A percentile compares a stretch with the other conserved stretches of the same genome.
Evolutionary conservation across 2,329 filamentous ascomycete species (phyloP).

Genomic region (Hyphodiscus sp.): DNA sequence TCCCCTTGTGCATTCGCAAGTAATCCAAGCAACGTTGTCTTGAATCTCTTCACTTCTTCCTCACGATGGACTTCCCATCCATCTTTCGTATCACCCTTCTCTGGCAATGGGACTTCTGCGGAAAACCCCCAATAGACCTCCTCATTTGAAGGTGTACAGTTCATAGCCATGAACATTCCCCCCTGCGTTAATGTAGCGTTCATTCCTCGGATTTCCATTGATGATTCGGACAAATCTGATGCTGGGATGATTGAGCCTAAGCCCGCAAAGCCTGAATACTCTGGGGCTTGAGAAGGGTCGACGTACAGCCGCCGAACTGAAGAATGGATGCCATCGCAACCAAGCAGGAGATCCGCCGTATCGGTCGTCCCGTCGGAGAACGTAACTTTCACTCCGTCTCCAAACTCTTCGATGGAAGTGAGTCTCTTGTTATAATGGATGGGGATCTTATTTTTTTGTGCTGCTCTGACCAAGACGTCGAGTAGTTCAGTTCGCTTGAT

Average conservation of each 20-base stretch:
- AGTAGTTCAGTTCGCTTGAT: background rate
- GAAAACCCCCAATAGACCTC: slow-evolving; percentile 30
- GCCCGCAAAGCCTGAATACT: background rate
- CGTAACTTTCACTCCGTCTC: background rate
- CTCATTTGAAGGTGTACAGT: slow-evolving; percentile 22
- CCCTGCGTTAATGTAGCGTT: slow-evolving; percentile 28
- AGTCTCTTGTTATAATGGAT: background rate
- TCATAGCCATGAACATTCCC: slow-evolving; percentile 25
- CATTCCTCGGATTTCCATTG: slow-evolving; percentile 16
- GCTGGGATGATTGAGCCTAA: background rate
- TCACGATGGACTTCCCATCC: slow-evolving; percentile 30
- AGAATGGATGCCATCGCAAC: slow-evolving; percentile 1
- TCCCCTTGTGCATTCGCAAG: slow-evolving; percentile 22
- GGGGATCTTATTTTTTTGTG: background rate
- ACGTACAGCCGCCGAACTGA: background rate
- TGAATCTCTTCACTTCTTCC: slow-evolving; percentile 29
- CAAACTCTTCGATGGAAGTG: background rate
- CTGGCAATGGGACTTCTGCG: slow-evolving; percentile 25
- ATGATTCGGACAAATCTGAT: background rate
- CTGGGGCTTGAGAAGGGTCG: background rate
- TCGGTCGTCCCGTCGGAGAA: background rate
- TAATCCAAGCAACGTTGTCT: slow-evolving; percentile 20
- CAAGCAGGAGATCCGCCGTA: background rate
- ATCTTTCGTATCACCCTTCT: slow-evolving; percentile 24
- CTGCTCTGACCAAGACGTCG: background rate